These are phyloP conservation scores for Aethionema arabicum DNA, from an alignment of 345 rosid genomes.

Conservation along the genomic window DNA sequence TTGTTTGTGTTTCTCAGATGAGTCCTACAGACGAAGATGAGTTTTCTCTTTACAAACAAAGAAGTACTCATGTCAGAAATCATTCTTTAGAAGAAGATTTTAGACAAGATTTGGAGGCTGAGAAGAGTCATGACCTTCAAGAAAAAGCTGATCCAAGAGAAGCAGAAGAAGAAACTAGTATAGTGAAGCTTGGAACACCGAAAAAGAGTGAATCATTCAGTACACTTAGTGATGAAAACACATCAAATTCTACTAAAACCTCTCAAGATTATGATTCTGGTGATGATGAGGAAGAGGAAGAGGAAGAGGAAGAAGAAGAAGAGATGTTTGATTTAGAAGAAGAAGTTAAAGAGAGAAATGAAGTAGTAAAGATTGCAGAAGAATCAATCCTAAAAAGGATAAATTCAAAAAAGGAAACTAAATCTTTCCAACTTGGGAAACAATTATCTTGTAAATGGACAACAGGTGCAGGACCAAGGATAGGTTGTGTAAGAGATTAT, in stretches of 20 bases:
- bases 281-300: slow-evolving; percentile 33
- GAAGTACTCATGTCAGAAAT: slow-evolving; percentile 56
- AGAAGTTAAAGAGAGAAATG: slow-evolving; percentile 37
- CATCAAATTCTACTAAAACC: slow-evolving; percentile 17
- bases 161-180: slow-evolving; percentile 40
- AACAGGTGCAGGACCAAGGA: slow-evolving; percentile 95
- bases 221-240: slow-evolving; percentile 26
- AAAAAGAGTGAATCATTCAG: slow-evolving; percentile 35
- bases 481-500: slow-evolving; percentile 87
- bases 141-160: slow-evolving; percentile 33
- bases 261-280: slow-evolving; percentile 46
- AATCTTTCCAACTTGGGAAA: slow-evolving; percentile 77
- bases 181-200: slow-evolving; percentile 51
- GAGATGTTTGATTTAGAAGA: slow-evolving; percentile 29
- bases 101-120: slow-evolving; percentile 34
- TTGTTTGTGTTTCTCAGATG: slow-evolving; percentile 50
- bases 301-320: slow-evolving; percentile 29
- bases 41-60: slow-evolving; percentile 34
- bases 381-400: slow-evolving; percentile 59
- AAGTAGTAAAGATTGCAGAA: slow-evolving; percentile 41
- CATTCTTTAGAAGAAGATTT: slow-evolving; percentile 63
- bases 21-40: slow-evolving; percentile 66
- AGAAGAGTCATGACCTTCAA: slow-evolving; percentile 34
- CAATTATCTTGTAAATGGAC: slow-evolving; percentile 89
- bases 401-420: slow-evolving; percentile 54